These are phyloP conservation scores for Malassezia sympodialis DNA, from an alignment of 1,284 basidiomycete genomes.

Conservation along the genomic window DNA sequence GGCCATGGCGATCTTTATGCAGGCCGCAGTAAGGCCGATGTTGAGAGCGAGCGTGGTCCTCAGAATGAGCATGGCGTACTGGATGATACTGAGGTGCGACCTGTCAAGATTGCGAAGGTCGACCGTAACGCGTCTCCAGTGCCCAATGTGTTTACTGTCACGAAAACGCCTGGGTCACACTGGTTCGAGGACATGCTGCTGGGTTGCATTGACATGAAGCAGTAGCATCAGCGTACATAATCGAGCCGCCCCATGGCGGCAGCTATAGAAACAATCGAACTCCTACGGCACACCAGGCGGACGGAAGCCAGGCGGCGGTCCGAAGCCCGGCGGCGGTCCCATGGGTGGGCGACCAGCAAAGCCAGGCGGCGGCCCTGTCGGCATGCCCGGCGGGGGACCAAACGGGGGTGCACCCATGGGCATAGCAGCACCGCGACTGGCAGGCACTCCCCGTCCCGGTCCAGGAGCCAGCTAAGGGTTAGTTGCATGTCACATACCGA, in stretches of 20 bases:
- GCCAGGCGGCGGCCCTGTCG: constrained; percentile 21
- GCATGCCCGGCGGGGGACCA: constrained; percentile 53
- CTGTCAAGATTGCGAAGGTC: constrained; percentile 9
- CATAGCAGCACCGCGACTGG: constrained; percentile 92
- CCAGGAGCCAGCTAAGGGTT: constrained; percentile 62
- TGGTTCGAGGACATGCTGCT: constrained; percentile 34
- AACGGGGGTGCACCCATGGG: constrained; percentile 54
- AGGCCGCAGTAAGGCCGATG: constrained; percentile 20
- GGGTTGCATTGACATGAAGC: constrained; percentile 18
- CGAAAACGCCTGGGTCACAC: constrained; percentile 24
- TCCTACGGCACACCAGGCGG: constrained; percentile 7
- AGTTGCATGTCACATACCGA: constrained; percentile 49
- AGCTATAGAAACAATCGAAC: neutral
- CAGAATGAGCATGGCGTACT: constrained; percentile 16
- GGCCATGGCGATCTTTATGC: constrained; percentile 12
- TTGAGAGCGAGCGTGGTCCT: constrained; percentile 20
- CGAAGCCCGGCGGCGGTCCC: constrained; percentile 38
- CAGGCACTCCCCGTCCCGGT: constrained; percentile 85
- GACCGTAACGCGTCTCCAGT: constrained; percentile 12
- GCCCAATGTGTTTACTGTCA: constrained; percentile 23
- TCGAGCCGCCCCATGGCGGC: neutral
- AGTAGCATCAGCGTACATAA: neutral
- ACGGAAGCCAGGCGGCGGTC: constrained; percentile 31
- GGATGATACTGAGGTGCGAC: constrained; percentile 13
- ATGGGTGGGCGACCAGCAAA: constrained; percentile 16